Evolutionary conservation across 2,329 filamentous ascomycete genomes (phyloP).

Genomic region (Fusarium illudens): DNA sequence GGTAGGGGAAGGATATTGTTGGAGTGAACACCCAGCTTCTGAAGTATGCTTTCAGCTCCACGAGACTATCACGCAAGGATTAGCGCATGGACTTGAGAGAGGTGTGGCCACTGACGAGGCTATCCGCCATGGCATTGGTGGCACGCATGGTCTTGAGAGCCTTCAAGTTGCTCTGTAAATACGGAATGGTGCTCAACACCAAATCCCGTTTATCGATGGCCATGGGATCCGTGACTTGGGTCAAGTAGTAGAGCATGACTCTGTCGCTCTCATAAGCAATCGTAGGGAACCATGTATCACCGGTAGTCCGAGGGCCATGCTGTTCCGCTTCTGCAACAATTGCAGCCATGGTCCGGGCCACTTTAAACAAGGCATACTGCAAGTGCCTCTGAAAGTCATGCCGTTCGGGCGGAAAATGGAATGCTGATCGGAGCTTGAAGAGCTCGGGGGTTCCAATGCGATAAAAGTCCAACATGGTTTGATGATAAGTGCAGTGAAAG

Average conservation of each 20-base stretch:
- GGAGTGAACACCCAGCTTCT: slow-evolving; percentile 18
- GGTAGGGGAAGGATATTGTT: slow-evolving; percentile 17
- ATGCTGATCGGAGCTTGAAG: slow-evolving; percentile 22
- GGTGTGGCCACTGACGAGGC: slow-evolving; percentile 5
- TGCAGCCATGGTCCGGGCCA: slow-evolving; percentile 10
- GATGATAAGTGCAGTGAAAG: slow-evolving; percentile 26
- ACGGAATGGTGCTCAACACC: slow-evolving; percentile 18
- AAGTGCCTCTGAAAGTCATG: slow-evolving; percentile 6
- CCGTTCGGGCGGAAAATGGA: slow-evolving; percentile 18
- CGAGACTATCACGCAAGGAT: not conserved
- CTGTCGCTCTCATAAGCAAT: slow-evolving; percentile 26
- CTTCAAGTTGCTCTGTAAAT: slow-evolving; percentile 24
- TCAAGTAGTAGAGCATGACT: slow-evolving; percentile 28
- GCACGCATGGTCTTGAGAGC: slow-evolving; percentile 19
- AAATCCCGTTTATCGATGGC: slow-evolving; percentile 12
- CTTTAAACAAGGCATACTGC: slow-evolving; percentile 5
- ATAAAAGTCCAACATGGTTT: slow-evolving; percentile 27
- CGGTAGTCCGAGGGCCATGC: slow-evolving; percentile 16
- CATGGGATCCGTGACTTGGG: slow-evolving; percentile 6
- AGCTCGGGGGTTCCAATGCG: slow-evolving; percentile 23
- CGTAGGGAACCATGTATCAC: slow-evolving; percentile 24
- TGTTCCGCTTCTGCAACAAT: slow-evolving; percentile 24
- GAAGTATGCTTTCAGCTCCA: slow-evolving; percentile 19
- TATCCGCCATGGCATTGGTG: slow-evolving; percentile 21
- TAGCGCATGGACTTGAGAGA: not conserved